Evolutionary conservation across 257 asterid species (phyloP), one percentile per base, ranked within the genome.

Genomic region (Rehmannia glutinosa): DNA sequence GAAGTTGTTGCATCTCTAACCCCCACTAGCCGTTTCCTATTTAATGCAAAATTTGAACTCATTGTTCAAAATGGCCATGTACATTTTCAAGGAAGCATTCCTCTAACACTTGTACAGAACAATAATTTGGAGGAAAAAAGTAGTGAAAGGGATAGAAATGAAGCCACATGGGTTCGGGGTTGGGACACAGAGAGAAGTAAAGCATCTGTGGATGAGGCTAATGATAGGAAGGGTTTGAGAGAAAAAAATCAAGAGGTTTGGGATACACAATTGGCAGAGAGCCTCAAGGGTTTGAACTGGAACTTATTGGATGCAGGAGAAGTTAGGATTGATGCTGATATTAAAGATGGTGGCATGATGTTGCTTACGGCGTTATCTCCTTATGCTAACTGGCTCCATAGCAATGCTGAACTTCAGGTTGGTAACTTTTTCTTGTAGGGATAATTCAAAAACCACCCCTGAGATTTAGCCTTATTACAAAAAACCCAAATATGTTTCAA

Each of bases 331-430:
- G 99, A 94, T 80, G 96, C 97, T 74, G 97, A 94, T 81, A 80
- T 94, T 56, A 94, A 88, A 82, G 99, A 94, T 56, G 96, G 96
- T 56, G 99, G 99, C 73, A 94, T 94, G 99, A 88, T 88, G 93
- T 77, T 94, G 83, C 80, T 94, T 73, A 88, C 99, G 28, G 97
- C 99, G 35, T 78, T 91, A 72, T 91, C 99, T 77, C 99, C 99
- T 68, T 80, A 94, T 78, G 99, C 96, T 25, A 91, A 91, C 73
- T 94, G 99, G 99, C 94, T 94, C 68, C 92, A 94, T 17, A 97
- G 99, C 62, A 91, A 73, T 85, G 99, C 99, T 68, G 99, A 94
- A 73, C 96, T 94, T 67, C 97, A 91, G 96, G 98, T 90, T 69
- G 52, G 77, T 79, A 66, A n/a, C n/a, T n/a, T n/a, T n/a, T n/a